Conservation (phyloP, 257 asterid genomes). For the Ballota nigra region DNA sequence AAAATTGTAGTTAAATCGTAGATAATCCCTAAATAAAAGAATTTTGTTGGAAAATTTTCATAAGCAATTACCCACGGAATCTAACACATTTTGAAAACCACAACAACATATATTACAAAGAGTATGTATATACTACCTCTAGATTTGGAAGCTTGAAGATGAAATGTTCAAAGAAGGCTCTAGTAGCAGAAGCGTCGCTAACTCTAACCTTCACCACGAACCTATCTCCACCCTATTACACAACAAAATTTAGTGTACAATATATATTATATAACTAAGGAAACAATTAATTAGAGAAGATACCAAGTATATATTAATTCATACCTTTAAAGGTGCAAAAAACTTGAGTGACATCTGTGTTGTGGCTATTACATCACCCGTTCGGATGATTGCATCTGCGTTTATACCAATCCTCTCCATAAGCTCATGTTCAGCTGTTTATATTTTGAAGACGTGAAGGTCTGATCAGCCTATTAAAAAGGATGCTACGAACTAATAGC, state of each 20-base stretch:
- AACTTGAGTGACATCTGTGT: conserved; percentile 78
- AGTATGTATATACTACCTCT: too few species aligned
- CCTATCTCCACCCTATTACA: conserved; percentile 75
- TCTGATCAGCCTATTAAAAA: too few species aligned
- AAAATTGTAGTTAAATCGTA: too few species aligned
- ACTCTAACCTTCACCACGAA: conserved; percentile 74
- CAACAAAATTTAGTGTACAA: neutral
- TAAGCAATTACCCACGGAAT: too few species aligned
- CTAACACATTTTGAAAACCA: too few species aligned
- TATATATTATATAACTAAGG: too few species aligned
- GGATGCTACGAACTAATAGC: too few species aligned
- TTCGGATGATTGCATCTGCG: conserved; percentile 76
- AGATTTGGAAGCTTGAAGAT: conserved; percentile 70
- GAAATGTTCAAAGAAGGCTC: conserved; percentile 70
- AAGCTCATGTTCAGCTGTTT: conserved; percentile 89
- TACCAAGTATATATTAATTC: too few species aligned
- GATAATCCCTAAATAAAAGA: too few species aligned
- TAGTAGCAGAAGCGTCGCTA: conserved; percentile 57
- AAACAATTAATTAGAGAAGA: too few species aligned
- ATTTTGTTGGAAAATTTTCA: too few species aligned
- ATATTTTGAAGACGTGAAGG: conserved; percentile 7
- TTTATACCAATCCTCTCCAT: conserved; percentile 56
- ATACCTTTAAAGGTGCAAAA: conserved; percentile 79
- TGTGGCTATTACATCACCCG: conserved; percentile 73
- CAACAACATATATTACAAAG: too few species aligned